phyloP scores from a whole-genome alignment of 495 filamentous ascomycete genomes.

The Penicillium flavigenum region DNA sequence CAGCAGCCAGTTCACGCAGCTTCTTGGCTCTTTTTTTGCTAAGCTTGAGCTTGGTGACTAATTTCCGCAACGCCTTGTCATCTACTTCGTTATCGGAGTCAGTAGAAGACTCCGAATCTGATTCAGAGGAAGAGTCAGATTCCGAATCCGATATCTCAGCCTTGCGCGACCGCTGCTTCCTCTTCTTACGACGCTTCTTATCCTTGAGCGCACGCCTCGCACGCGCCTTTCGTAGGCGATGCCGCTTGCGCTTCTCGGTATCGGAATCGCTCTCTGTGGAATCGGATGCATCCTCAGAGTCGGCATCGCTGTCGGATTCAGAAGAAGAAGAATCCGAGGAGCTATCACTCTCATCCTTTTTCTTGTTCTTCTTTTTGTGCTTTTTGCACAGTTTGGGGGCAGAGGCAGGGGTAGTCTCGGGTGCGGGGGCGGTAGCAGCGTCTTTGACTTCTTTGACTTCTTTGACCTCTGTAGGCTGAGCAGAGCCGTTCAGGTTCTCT shows the following conservation, averaged over 20 bases:
- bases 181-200: conserved; percentile 37
- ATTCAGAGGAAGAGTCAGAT: conserved; percentile 34
- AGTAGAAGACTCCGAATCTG: conserved; percentile 35
- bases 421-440: conserved; percentile 20
- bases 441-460: conserved; percentile 15
- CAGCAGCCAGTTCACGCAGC: conserved; percentile 29
- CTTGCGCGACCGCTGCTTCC: conserved; percentile 41
- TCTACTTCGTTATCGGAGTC: conserved; percentile 30
- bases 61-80: conserved; percentile 47
- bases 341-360: conserved; percentile 27
- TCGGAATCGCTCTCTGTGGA: conserved; percentile 38
- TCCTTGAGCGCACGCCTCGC: conserved; percentile 44
- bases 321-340: conserved; percentile 26
- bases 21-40: conserved; percentile 40
- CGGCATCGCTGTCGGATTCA: conserved; percentile 27
- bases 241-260: conserved; percentile 28
- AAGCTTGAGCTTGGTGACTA: conserved; percentile 51
- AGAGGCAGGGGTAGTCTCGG: conserved; percentile 17
- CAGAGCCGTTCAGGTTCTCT: conserved; percentile 26
- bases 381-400: conserved; percentile 43
- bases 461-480: conserved; percentile 9
- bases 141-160: conserved; percentile 38
- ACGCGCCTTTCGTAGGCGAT: conserved; percentile 46
- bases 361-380: conserved; percentile 25
- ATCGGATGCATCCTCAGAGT: conserved; percentile 19